Base-by-base conservation (phyloP, 768 basidiomycete genomes). In the Termitomyces sp. region DNA sequence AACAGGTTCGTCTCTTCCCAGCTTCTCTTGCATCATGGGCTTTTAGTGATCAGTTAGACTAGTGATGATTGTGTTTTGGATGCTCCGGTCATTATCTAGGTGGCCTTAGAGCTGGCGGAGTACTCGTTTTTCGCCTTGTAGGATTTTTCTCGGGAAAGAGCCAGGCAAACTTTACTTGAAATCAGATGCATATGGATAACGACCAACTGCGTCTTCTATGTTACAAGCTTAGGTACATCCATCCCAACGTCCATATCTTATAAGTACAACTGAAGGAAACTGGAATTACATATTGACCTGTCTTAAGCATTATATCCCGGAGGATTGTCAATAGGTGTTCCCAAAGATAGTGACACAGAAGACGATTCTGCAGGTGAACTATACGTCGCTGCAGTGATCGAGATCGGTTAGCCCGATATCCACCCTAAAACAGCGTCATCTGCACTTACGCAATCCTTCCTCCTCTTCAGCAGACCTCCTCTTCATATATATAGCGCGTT, bases 401-500 rank as follows among this genome's bases (percentile, higher is more conserved):
- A 43, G 49, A 45, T 42, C 29, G 46, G n/a, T 62, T 42, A 60
- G 48, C 40, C 15, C 40, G 15, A 42, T 48, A n/a, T 17, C 29
- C 55, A 17, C 34, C 34, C 36, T 20, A 4, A 34, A 4, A 50
- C n/a, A 17, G 53, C 51, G 40, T n/a, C 5, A n/a, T 10, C 38
- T 36, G 60, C 43, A 83, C 88, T 65, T 67, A 89, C 88, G 88
- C 40, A 86, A 74, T 2, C 81, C 81, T 57, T 88, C 86, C 56
- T 85, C 82, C 17, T 86, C 83, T 52, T 85, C 84, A 14, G 76
- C 73, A 46, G 71, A 69, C 70, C 86, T 85, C 51, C 88, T 77
- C 70, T 78, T 86, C 90, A 91, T 91, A 66, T 87, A 90, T 55
- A 91, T 83, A 15, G 85, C 85, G 51, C 83, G 77, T 74, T 92